Evolutionary conservation across 2,329 filamentous ascomycete species (phyloP), one percentile per base, ranked within the genome.

Genomic region (Trichoderma harzianum): DNA sequence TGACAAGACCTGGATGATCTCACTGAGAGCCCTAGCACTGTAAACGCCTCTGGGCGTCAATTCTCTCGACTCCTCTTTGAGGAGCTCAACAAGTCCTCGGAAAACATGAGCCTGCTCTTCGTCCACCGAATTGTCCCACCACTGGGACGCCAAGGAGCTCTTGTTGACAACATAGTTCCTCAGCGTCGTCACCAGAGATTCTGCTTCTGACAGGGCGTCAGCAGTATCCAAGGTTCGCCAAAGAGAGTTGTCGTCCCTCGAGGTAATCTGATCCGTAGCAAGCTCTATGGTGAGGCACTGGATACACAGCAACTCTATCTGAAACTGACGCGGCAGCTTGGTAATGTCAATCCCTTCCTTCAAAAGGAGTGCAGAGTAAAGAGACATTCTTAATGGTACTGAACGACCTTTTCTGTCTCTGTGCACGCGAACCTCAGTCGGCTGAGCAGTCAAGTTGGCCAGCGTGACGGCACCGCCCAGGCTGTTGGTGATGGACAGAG

Each of bases 381-480:
- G 85, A 1, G 91, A 89, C 83, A 97, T 92, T 70, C 95, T 87
- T 16, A 93, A 88, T 1, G 93, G 89, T 69, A 92, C 84, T 2
- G 93, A 93, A 36, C 90, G 88, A 0, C 92, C 92, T 74, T 88
- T 87, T 5, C 86, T 83, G 78, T 97, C 94, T 57, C 91, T 85
- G 36, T 83, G 78, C 18, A 87, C 74, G 5, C 79, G 73, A 28
- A 81, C 58, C 77, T 71, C 71, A 3, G 62, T 21, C 51, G 71
- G 43, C 65, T 8, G 73, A n/a, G n/a, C 75, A 30, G 77, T 69
- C 0, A 78, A 69, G 5, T 76, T 74, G 12, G 82, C 78, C 0
- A 97, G 82, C 74, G 92, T 90, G 7, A 92, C 87, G 1, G 89
- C 89, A 4, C 93, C 93, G 0, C 89, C 90, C 7, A 97, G 83